Evolutionary conservation across 257 asterid species (phyloP).

Genomic region (Jaltomata sinuosa): DNA sequence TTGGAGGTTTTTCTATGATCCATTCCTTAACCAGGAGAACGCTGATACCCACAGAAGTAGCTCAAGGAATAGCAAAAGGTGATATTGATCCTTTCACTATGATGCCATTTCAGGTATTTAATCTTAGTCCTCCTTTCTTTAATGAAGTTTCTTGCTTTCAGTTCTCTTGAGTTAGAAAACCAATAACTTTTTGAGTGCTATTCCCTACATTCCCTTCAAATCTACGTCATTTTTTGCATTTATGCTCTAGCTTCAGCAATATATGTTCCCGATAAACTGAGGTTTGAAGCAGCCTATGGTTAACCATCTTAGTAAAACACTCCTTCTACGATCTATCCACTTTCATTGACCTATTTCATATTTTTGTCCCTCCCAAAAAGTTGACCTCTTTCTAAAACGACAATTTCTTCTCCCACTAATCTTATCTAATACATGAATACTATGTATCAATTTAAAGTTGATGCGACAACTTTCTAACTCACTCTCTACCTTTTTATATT

Average conservation of each 20-base stretch:
- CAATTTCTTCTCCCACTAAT: neutral
- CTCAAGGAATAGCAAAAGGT: conserved; percentile 84
- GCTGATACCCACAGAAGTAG: conserved; percentile 53
- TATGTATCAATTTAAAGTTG: neutral
- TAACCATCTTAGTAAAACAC: neutral
- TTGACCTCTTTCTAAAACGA: neutral
- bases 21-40: conserved; percentile 66
- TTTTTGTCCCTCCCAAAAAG: neutral
- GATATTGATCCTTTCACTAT: conserved; percentile 83
- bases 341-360: neutral
- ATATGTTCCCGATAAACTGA: neutral
- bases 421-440: neutral
- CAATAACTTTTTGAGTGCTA: neutral
- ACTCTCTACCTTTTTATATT: neutral
- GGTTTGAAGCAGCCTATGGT: neutral
- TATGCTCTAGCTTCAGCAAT: neutral
- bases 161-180: neutral
- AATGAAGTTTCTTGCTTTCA: neutral
- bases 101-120: conserved; percentile 63
- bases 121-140: neutral
- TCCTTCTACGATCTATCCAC: neutral
- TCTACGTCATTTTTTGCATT: neutral
- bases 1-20: neutral
- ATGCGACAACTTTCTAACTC: neutral
- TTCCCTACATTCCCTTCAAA: neutral